Evolutionary conservation across 2,329 filamentous ascomycete species (phyloP), one percentile per base, ranked within the genome.

Genomic region (Fusarium torulosum): DNA sequence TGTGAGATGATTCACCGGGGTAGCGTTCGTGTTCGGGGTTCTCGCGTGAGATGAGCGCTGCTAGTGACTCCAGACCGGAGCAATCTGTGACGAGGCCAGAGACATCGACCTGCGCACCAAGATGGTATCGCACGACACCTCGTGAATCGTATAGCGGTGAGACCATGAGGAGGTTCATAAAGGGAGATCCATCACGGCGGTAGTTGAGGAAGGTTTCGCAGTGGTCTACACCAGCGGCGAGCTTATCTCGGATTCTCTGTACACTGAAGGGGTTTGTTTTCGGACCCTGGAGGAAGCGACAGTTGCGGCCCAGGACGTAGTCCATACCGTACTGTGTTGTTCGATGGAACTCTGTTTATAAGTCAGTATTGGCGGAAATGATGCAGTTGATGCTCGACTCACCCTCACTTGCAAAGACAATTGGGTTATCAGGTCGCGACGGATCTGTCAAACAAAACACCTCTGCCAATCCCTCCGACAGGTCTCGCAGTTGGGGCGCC

Each of bases 391-490:
- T 2, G 17, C 2, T 55, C 1, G n/a, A 72, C 75, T 64, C 74
- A 91, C 89, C 89, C 83, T 92, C 89, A 5, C 90, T 93, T 8
- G 90, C 90, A 76, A 93, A 92, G 3, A 93, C 87, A 61, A 94
- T 91, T 1, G 91, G 91, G 73, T 93, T 93, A 63, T 93, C 91
- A 3, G 85, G 81, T 58, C 90, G 82, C 2, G 89, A 91, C 10
- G 91, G 90, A 75, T 94, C 91, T 1, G 90, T 91, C 54, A 94
- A 76, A 74, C 91, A 94, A 70, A 93, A 94, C 0, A 92, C 90
- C 74, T 94, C 91, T 0, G 90, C 91, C 59, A 94, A 76, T 0
- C 90, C 91, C 75, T 94, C 90, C 0, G 90, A 91, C n/a, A 90
- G 85, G 43, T 91, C 88, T 42, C 86, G 83, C 23, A 92, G 79